These are phyloP conservation scores for Lodderomyces oxycetoniae DNA, from an alignment of 1,139 yeast genomes.

Conservation along the genomic window DNA sequence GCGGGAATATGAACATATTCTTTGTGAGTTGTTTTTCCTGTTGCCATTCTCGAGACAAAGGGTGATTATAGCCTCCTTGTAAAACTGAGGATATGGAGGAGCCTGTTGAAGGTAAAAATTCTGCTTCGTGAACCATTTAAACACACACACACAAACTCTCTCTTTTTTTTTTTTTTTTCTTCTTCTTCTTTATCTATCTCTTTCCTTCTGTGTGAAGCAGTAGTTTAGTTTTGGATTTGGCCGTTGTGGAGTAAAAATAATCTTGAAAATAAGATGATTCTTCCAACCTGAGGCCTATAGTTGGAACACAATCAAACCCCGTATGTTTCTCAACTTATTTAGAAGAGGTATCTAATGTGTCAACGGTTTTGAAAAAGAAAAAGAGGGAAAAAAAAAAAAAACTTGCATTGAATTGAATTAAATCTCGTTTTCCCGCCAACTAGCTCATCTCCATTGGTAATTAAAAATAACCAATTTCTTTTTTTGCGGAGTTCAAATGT, in stretches of 20 bases:
- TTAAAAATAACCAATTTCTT: no score
- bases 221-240: no score
- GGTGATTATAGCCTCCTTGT: slow-evolving; percentile 93
- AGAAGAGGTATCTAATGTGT: no score
- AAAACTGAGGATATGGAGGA: slow-evolving; percentile 72
- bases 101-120: slow-evolving; percentile 52
- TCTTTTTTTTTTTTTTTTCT: slow-evolving; percentile 1
- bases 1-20: slow-evolving; percentile 88
- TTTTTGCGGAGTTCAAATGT: no score
- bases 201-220: neutral
- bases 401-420: neutral
- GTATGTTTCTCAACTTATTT: no score
- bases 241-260: no score
- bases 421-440: no score
- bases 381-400: slow-evolving; percentile 1
- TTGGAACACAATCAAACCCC: no score
- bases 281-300: no score
- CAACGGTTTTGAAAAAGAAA: slow-evolving; percentile 1
- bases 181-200: neutral
- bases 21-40: slow-evolving; percentile 76
- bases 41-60: slow-evolving; percentile 89
- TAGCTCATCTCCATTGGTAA: no score
- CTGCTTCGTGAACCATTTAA: slow-evolving; percentile 61
- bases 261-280: no score
- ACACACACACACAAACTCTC: no score